These are phyloP conservation scores for Salix arbutifolia DNA, from an alignment of 345 rosid genomes.

Conservation along the genomic window DNA sequence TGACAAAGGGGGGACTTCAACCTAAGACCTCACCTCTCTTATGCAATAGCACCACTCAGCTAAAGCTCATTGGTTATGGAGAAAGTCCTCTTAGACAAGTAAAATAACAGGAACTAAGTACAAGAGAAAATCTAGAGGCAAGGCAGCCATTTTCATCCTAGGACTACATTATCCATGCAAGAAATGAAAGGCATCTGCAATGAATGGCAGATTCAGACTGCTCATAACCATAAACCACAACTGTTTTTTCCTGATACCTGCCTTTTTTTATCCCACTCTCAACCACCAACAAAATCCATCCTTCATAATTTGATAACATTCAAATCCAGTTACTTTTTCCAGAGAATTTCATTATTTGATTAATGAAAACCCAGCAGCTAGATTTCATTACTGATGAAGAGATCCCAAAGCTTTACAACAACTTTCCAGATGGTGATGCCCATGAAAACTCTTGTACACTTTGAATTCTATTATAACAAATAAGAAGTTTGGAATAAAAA, in stretches of 20 bases:
- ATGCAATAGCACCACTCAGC: too few relatives aligned
- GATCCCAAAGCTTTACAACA: neutral
- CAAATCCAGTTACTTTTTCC: too few relatives aligned
- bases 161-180: neutral
- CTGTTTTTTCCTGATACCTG: neutral
- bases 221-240: neutral
- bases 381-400: neutral
- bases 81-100: neutral
- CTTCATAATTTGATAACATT: too few relatives aligned
- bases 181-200: neutral
- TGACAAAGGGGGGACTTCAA: too few relatives aligned
- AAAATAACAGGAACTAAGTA: neutral
- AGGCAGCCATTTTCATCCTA: neutral
- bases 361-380: too few relatives aligned
- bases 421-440: neutral
- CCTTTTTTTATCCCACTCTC: neutral
- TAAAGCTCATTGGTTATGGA: too few relatives aligned
- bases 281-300: neutral
- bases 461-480: conserved; percentile 1
- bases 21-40: too few relatives aligned
- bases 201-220: neutral
- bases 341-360: too few relatives aligned
- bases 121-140: neutral
- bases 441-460: neutral
- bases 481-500: neutral